Evolutionary conservation across 2,329 filamentous ascomycete species (phyloP).

Genomic region (Fusarium nygamai): DNA sequence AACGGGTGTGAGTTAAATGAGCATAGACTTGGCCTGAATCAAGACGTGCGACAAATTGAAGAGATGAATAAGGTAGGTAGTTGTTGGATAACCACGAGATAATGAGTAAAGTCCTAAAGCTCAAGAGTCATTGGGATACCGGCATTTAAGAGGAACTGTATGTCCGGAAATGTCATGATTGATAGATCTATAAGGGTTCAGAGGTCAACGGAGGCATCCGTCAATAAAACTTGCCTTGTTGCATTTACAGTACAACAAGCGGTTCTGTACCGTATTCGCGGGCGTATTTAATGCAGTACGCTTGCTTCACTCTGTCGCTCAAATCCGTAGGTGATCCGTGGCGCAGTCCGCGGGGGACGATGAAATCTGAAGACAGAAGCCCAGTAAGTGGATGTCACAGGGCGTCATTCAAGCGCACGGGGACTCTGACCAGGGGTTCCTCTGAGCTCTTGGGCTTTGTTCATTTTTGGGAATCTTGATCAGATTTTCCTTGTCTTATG

Average conservation of each 20-base stretch:
- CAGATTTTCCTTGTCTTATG: not conserved
- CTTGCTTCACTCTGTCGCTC: conserved; percentile 18
- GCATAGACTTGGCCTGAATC: conserved; percentile 5
- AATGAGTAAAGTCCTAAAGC: not conserved
- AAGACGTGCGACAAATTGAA: not conserved
- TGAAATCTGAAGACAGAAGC: not conserved
- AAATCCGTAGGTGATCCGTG: conserved; percentile 26
- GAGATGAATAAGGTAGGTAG: not conserved
- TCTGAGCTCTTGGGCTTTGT: conserved; percentile 1
- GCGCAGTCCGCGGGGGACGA: conserved; percentile 30
- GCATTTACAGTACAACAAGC: not conserved
- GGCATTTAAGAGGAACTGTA: conserved; percentile 3
- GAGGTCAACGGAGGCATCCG: conserved; percentile 6
- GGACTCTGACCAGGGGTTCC: conserved; percentile 5
- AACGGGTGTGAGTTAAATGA: not conserved
- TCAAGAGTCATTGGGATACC: not conserved
- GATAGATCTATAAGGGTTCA: conserved; percentile 3
- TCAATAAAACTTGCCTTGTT: not conserved
- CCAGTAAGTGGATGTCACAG: conserved; percentile 33
- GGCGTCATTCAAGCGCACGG: conserved; percentile 7
- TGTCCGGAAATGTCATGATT: not conserved
- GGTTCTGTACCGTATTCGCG: conserved; percentile 10
- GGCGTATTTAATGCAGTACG: conserved; percentile 16
- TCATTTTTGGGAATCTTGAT: conserved; percentile 17
- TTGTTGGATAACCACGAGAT: conserved; percentile 1